Evolutionary conservation across 768 basidiomycete species (phyloP), one percentile per base, ranked within the genome.

Genomic region (Serendipita vermifera): DNA sequence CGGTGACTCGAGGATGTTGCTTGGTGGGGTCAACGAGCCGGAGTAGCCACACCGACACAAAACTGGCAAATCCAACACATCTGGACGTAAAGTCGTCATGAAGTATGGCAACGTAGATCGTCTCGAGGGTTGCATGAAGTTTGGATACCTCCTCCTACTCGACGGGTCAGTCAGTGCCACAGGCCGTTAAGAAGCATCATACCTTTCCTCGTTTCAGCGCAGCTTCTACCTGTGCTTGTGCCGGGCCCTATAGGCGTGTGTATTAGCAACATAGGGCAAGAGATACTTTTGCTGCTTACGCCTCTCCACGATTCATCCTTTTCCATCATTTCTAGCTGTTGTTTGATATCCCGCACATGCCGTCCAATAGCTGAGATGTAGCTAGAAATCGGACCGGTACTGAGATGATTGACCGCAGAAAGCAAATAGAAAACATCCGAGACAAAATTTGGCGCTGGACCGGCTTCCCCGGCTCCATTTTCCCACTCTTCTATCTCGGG

Each of bases 21-120:
- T 82, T 82, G 57, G 70, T 76, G 2, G 92, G 88, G 60, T 98
- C 94, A 29, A 83, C 91, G 59, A 86, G 79, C 13, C 93, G 80
- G 56, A 97, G 85, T 40, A 99, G 72, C 94, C 94, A 99, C 0
- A 87, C 85, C 55, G 92, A 92, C 35, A 91, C 75, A 69, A 97
- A 93, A 62, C 78, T 85, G n/a, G 80, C 82, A 69, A 93, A 97
- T 15, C 79, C 80, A 40, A 91, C 81, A 22, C 79, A 83, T 57
- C 82, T 78, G 64, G 83, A 80, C 36, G 86, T 75, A 57, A 93
- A 75, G 60, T 88, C 89, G 5, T 88, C 89, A 63, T 97, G 92
- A 27, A 85, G 72, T 1, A 99, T 74, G 59, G 92, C 91, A 0
- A 85, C 83, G 55, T 90, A 83, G 65, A 79, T 93, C 0, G 92